These are phyloP conservation scores for Ochromonas danica DNA, from an alignment of 108 stramenopile genomes.

Conservation along the genomic window DNA sequence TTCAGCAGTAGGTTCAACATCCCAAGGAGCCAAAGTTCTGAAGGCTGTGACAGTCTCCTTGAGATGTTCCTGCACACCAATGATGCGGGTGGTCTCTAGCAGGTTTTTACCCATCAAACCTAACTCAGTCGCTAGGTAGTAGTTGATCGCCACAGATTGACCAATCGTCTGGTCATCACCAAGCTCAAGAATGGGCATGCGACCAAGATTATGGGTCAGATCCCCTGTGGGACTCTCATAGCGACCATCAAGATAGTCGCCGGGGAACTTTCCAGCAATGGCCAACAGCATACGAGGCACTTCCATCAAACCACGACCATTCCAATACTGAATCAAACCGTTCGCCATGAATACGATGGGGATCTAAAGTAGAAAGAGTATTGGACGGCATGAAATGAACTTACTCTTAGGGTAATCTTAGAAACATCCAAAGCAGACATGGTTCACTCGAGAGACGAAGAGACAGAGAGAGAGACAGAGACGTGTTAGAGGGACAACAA, in stretches of 20 bases:
- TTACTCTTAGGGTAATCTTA: too few relatives aligned
- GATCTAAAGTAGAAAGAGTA: too few relatives aligned
- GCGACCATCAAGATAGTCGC: constrained; percentile 11
- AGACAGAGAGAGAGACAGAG: too few relatives aligned
- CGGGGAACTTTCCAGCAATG: constrained; percentile 19
- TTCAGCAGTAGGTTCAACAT: not conserved
- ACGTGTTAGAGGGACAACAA: too few relatives aligned
- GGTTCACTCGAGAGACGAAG: too few relatives aligned
- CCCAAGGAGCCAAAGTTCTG: not conserved
- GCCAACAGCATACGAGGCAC: constrained; percentile 4
- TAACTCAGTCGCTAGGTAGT: not conserved
- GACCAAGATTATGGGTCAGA: constrained; percentile 3
- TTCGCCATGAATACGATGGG: too few relatives aligned
- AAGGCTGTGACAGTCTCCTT: not conserved
- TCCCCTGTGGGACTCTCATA: not conserved
- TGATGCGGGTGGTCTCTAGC: constrained; percentile 1
- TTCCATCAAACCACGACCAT: constrained; percentile 34
- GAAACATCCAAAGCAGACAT: too few relatives aligned
- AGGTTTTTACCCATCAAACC: constrained; percentile 25
- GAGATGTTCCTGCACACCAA: not conserved
- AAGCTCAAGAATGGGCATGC: constrained; percentile 11
- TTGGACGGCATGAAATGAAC: too few relatives aligned
- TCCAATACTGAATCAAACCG: constrained; percentile 13
- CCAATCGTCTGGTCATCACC: not conserved
- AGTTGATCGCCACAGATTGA: constrained; percentile 29